Evolutionary conservation across 176 grass and related monocot species (phyloP).

Genomic region (Triticum turgidum): DNA sequence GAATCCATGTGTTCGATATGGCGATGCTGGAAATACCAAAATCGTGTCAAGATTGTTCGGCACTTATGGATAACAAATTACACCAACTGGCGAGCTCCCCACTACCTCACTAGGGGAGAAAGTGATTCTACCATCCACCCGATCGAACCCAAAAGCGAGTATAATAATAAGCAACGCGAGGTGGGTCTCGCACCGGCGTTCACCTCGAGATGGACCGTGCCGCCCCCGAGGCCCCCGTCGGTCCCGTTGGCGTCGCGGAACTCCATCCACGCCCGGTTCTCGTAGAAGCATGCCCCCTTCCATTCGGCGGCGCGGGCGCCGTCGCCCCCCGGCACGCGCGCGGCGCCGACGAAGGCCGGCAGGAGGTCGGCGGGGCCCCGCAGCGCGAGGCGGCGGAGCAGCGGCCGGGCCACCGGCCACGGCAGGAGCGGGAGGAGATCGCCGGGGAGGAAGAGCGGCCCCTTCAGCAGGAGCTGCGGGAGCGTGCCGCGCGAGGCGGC

Average conservation of each 20-base stretch:
- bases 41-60: not conserved
- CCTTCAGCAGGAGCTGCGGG: not conserved
- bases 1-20: not conserved
- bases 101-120: not conserved
- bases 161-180: not conserved
- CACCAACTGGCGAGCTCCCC: not conserved
- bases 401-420: conserved; percentile 39
- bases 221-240: conserved; percentile 36
- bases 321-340: conserved; percentile 23
- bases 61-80: not conserved
- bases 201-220: conserved; percentile 62
- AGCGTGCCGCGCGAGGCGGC: conserved; percentile 12
- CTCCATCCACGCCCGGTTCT: conserved; percentile 73
- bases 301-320: conserved; percentile 38
- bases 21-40: not conserved
- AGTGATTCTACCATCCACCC: not conserved
- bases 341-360: conserved; percentile 77
- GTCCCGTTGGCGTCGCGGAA: conserved; percentile 47
- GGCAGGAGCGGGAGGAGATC: conserved; percentile 88
- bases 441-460: conserved; percentile 24
- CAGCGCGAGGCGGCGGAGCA: conserved; percentile 65
- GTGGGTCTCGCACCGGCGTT: not conserved
- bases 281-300: conserved; percentile 96
- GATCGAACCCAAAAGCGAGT: not conserved
- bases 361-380: conserved; percentile 65